Conservation (phyloP, 306 rosid species). For the Cicer pinnatifidum region DNA sequence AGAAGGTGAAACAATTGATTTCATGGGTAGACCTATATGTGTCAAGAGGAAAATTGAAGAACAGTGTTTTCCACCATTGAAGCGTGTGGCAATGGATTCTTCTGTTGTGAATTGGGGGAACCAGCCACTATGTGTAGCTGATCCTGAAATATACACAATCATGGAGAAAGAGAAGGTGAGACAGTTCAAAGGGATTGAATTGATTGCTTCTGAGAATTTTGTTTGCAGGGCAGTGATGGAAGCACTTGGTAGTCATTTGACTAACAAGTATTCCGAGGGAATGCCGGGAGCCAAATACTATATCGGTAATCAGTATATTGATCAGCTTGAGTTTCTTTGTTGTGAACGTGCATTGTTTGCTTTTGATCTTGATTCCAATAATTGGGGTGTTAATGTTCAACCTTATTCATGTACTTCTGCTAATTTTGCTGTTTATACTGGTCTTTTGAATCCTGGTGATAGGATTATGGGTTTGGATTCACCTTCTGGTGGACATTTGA, state of each 20-base stretch:
- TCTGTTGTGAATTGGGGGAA: constrained; percentile 70
- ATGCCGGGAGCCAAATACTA: constrained; percentile 81
- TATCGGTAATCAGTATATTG: constrained; percentile 72
- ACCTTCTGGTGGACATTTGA: constrained; percentile 85
- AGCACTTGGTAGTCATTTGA: constrained; percentile 83
- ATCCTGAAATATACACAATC: constrained; percentile 69
- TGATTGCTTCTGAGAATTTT: constrained; percentile 85
- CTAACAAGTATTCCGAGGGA: constrained; percentile 87
- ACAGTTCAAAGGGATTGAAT: constrained; percentile 72
- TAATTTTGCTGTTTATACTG: constrained; percentile 79
- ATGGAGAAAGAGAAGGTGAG: constrained; percentile 78
- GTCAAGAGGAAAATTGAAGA: constrained; percentile 61
- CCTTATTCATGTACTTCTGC: constrained; percentile 90
- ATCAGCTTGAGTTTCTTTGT: constrained; percentile 79
- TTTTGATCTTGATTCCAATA: constrained; percentile 64
- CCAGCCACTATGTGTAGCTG: constrained; percentile 64
- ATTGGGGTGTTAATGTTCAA: constrained; percentile 94
- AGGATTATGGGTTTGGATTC: constrained; percentile 89
- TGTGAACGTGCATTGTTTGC: constrained; percentile 76
- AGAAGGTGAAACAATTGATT: constrained; percentile 62
- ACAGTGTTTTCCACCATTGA: constrained; percentile 48
- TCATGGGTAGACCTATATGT: constrained; percentile 60
- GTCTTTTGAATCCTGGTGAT: constrained; percentile 74
- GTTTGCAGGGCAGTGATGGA: constrained; percentile 92
- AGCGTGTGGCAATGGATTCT: constrained; percentile 55